Evolutionary conservation across 495 filamentous ascomycete genomes (phyloP), one percentile per base, ranked within the genome.

Genomic region (Aspergillus biplanus): DNA sequence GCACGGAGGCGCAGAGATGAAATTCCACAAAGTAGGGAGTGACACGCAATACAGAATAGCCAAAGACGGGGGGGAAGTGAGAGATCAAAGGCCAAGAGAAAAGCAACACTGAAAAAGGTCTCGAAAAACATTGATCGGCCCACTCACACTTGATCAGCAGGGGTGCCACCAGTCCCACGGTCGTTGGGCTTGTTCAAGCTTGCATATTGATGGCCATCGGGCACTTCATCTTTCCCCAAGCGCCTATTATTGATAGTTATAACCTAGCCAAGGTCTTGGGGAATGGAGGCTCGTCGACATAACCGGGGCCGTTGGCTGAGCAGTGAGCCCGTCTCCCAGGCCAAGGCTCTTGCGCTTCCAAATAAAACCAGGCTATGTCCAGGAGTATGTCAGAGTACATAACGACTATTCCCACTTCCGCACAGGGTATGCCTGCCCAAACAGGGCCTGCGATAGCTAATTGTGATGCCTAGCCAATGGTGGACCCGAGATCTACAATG

Each of bases 161-260:
- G 21, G 21, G 21, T 27, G 21, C 21, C 21, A 27, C 21, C 21
- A 27, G 21, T 27, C 2, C 21, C 21, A 27, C 21, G 21, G 21
- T 27, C 21, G 21, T 27, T 27, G 21, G 21, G 21, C 21, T 27
- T 27, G 21, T 27, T 1, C 21, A 27, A 27, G 21, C 21, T 27
- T 27, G 21, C 21, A 27, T 2, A 27, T 27, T 27, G 21, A 53
- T 39, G 18, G 6, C 52, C 34, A 53, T 53, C 32, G 33, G 58
- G 34, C 15, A 54, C 27, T 56, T 52, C 16, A 16, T 61, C 21
- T 48, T 42, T 56, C 44, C 16, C 35, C 31, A 15, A n/a, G 6
- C 55, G 50, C 37, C 33, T 32, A 62, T 62, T 39, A 48, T 49
- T 39, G 59, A 62, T 62, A 62, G 52, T 62, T 11, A 27, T 15